These are phyloP conservation scores for Xylariaceae sp. DNA, from an alignment of 2,329 filamentous ascomycete genomes.

Conservation along the genomic window DNA sequence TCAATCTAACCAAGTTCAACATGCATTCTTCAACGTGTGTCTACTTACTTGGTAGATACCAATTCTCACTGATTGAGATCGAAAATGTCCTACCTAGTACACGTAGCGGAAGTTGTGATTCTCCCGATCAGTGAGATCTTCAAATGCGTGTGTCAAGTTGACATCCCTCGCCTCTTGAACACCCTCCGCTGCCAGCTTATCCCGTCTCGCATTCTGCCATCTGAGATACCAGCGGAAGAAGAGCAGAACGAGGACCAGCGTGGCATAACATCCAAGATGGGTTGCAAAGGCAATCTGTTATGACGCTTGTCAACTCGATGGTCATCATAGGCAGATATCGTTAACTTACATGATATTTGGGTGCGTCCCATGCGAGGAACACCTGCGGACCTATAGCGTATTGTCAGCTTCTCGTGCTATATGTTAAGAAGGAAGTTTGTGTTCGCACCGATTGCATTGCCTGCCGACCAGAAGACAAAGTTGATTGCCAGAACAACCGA, in stretches of 20 bases:
- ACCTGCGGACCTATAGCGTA: conserved; percentile 51
- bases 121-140: conserved; percentile 34
- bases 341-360: conserved; percentile 50
- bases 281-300: conserved; percentile 57
- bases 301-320: not conserved
- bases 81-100: conserved; percentile 24
- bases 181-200: conserved; percentile 28
- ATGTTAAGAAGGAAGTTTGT: conserved; percentile 1
- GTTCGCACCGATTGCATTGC: conserved; percentile 57
- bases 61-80: not conserved
- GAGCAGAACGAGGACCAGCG: conserved; percentile 53
- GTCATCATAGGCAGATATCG: not conserved
- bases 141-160: conserved; percentile 31
- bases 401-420: not conserved
- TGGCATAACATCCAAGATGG: conserved; percentile 62
- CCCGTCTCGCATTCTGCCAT: conserved; percentile 46
- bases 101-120: conserved; percentile 34
- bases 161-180: conserved; percentile 28
- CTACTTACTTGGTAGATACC: too few relatives aligned
- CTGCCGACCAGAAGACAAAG: conserved; percentile 53
- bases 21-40: too few relatives aligned
- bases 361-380: conserved; percentile 55
- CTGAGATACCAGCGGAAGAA: conserved; percentile 54
- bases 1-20: too few relatives aligned
- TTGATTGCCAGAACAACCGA: conserved; percentile 37